These are phyloP conservation scores for Parafenestella ontariensis DNA, from an alignment of 2,329 filamentous ascomycete species.

Conservation along the genomic window DNA sequence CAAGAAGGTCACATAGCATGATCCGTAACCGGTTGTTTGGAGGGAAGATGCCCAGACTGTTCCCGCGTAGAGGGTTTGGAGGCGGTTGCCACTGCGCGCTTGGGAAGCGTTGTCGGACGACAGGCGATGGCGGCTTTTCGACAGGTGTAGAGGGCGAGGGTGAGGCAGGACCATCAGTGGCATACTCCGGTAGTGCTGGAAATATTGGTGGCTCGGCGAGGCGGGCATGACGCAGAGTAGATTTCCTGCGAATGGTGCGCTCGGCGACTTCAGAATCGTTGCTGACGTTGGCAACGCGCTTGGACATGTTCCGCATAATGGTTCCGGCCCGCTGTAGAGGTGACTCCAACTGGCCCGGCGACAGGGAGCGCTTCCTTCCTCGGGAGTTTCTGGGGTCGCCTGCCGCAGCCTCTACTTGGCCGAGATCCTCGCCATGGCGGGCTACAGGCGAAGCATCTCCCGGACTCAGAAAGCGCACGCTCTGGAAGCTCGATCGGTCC, in stretches of 20 bases:
- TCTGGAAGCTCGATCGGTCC: conserved; percentile 61
- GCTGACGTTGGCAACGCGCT: conserved; percentile 96
- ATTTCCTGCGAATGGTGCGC: conserved; percentile 68
- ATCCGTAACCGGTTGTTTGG: conserved; percentile 77
- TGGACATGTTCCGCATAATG: conserved; percentile 77
- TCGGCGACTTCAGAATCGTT: conserved; percentile 88
- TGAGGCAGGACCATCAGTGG: conserved; percentile 51
- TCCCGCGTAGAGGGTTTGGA: conserved; percentile 83
- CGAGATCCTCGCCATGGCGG: conserved; percentile 67
- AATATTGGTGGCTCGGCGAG: conserved; percentile 60
- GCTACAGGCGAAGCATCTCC: conserved; percentile 52
- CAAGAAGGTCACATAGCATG: conserved; percentile 80
- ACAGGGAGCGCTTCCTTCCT: conserved; percentile 59
- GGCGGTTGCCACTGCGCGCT: conserved; percentile 53
- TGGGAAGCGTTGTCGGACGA: conserved; percentile 20
- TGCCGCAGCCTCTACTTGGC: conserved; percentile 62
- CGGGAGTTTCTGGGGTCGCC: conserved; percentile 35
- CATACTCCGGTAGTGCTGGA: conserved; percentile 60
- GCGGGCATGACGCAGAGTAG: conserved; percentile 63
- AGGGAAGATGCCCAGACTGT: conserved; percentile 82
- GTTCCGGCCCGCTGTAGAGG: conserved; percentile 59
- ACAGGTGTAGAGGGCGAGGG: conserved; percentile 36
- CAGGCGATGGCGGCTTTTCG: conserved; percentile 50
- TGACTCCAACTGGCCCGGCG: conserved; percentile 54
- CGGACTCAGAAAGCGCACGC: conserved; percentile 60